Evolutionary conservation across 495 filamentous ascomycete species (phyloP), one percentile per base, ranked within the genome.

Genomic region (Parachaetomium inaequale): DNA sequence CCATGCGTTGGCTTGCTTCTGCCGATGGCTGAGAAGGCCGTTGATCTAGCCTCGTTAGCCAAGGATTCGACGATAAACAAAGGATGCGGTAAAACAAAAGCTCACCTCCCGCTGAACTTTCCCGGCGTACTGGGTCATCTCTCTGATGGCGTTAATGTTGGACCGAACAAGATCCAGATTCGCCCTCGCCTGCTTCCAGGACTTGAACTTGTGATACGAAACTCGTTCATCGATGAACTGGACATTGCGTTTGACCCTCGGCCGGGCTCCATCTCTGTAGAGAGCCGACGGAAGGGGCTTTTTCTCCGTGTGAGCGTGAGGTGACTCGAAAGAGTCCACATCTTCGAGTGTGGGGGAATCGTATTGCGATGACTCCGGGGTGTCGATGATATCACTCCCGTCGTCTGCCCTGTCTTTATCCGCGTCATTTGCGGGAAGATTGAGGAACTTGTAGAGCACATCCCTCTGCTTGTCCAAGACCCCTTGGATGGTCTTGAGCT

Each of bases 1-100:
- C 58, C 58, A 60, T 2, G 36, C 47, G 21, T 60, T 60, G 29
- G 58, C 58, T 26, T 52, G 32, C 25, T 60, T 60, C 11, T 60
- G 58, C 23, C 38, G 36, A 25, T 40, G 58, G 46, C 28, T 45
- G 23, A 60, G 46, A 11, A 60, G 38, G 14, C n/a, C 43, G 21
- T 59, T 50, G 8, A 59, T 36, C 57, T 59, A 15, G 21, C 5
- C 15, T 15, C 2, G 31, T 59, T 40, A 59, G 57, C 19, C 11
- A 1, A n/a, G 7, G 15, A 14, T 10, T 32, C 47, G 14, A 11
- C 15, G 3, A n/a, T n/a, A n/a, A 23, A 47, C 23, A 31, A n/a
- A 2, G 7, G 10, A 34, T 23, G 12, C 17, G 28, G 25, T 7
- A 31, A 49, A 45, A 19, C 4, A 49, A 28, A 50, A 25, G 12